Evolutionary conservation across 495 filamentous ascomycete genomes (phyloP).

Genomic region (Talaromyces nanjingensis): DNA sequence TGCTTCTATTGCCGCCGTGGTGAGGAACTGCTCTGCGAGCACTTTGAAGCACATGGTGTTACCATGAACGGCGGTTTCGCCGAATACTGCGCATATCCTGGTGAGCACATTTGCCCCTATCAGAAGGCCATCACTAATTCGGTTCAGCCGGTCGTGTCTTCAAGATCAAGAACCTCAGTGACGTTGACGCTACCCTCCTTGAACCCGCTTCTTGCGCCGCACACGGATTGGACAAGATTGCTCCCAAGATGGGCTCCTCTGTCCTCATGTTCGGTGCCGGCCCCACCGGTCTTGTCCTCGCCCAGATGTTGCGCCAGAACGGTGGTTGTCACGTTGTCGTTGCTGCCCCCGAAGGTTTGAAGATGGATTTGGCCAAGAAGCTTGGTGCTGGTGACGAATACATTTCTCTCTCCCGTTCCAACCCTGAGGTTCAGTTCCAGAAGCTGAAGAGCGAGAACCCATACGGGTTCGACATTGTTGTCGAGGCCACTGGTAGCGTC

Average conservation of each 20-base stretch:
- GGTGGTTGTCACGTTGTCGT: constrained; percentile 61
- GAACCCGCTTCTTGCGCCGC: constrained; percentile 67
- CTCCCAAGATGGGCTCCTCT: constrained; percentile 58
- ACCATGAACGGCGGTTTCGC: constrained; percentile 63
- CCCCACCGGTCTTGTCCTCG: constrained; percentile 55
- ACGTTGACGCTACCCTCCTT: constrained; percentile 65
- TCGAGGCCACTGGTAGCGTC: constrained; percentile 55
- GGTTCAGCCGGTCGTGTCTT: constrained; percentile 56
- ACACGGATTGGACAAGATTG: constrained; percentile 67
- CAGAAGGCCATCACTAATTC: constrained; percentile 13
- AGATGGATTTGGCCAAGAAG: constrained; percentile 62
- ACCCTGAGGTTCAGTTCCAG: constrained; percentile 49
- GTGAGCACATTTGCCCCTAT: constrained; percentile 13
- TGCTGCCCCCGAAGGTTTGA: constrained; percentile 58
- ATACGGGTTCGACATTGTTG: constrained; percentile 66
- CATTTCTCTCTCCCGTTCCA: constrained; percentile 50
- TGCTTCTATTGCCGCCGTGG: constrained; percentile 72
- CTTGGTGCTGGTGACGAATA: constrained; percentile 62
- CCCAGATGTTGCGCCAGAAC: constrained; percentile 56
- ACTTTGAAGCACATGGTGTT: constrained; percentile 61
- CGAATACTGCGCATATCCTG: constrained; percentile 52
- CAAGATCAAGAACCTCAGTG: constrained; percentile 61
- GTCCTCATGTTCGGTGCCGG: constrained; percentile 63
- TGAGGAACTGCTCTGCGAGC: constrained; percentile 61
- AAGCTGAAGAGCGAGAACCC: constrained; percentile 59